Evolutionary conservation across 1,284 basidiomycete species (phyloP), one percentile per base, ranked within the genome.

Genomic region (Cutaneotrichosporon cyanovorans): DNA sequence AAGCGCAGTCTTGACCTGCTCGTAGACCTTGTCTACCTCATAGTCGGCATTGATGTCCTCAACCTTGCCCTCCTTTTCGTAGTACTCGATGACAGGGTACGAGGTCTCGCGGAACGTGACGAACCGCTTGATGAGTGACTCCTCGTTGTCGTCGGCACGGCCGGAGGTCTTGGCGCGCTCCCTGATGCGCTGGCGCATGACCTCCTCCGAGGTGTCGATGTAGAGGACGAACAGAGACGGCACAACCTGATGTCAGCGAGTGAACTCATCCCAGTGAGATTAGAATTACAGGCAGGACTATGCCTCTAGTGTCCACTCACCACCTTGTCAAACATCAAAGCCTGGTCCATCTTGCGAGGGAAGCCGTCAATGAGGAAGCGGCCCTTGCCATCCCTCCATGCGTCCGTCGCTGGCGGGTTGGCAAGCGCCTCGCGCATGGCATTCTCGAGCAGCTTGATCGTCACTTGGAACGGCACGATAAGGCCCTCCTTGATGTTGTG

Each of bases 301-400:
- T n/a, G n/a, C n/a, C n/a, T n/a, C n/a, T n/a, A n/a, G n/a, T n/a
- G n/a, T 7, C 12, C 25, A 73, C 80, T 60, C 60, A 92, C 92
- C 40, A 82, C 78, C 63, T 87, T 76, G 65, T 98, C 95, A 65
- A 98, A 99, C 71, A 84, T 84, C 64, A 84, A 59, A 0, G 93
- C 93, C 74, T 99, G 95, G 71, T 98, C 95, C 89, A 98, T 91
- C 77, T 96, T 89, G 52, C 95, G 80, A 37, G 95, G 95, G 75
- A 98, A 98, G 4, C 95, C 95, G 60, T 99, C 95, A 58, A 99
- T 84, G 55, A 98, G 78, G 77, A 98, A 98, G 40, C 89, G 81
- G 33, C 87, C 87, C 50, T 76, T 77, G 34, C 84, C 87, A 41
- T 80, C 74, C 21, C 71, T 67, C 90, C 90, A 93, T 10, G 50